Base-by-base conservation (phyloP, 2,329 filamentous ascomycete species). In the Lachnellula cervina region DNA sequence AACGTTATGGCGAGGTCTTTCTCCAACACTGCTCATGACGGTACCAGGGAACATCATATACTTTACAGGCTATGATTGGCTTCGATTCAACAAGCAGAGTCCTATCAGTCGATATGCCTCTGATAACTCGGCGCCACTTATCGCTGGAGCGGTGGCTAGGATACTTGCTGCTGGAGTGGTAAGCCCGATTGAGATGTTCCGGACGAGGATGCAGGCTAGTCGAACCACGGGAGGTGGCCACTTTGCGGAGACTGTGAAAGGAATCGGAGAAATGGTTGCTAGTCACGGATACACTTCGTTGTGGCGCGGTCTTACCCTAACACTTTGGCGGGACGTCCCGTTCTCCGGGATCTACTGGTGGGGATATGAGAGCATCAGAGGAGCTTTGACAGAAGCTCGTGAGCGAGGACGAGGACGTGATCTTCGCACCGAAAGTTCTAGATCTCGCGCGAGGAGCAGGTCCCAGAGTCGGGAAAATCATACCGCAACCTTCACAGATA, bases 331-430 rank as follows among this genome's bases (percentile, higher is more conserved):
- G 61, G 94, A 99, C 69, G 94, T 97, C 0, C 94, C 94, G 0
- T 99, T 99, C 68, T 97, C 93, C 0, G 94, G 89, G 3, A 81
- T 99, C 45, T 99, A 99, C 76, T 99, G 94, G 94, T 95, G 89
- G 85, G 93, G 94, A 13, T 99, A 99, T 70, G 94, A 99, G 75
- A 84, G 82, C 17, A 86, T 93, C 54, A 84, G 91, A 52, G 83
- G 85, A 23, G 75, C 76, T 51, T 73, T 97, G 55, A 87, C 85
- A 1, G 86, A 92, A 63, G 73, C 83, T 49, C 84, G 91, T 61
- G 82, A 80, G 68, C 74, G 76, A 50, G 69, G 72, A 23, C 71
- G 75, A 25, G 79, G 77, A 0, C 73, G 74, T 37, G 64, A 69
- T 1, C 56, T 77, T 6, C 72, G 69, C 47, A 68, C 66, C 25